Conservation (phyloP, 2,329 filamentous ascomycete species). For the Torrubiella hemipterigena region DNA sequence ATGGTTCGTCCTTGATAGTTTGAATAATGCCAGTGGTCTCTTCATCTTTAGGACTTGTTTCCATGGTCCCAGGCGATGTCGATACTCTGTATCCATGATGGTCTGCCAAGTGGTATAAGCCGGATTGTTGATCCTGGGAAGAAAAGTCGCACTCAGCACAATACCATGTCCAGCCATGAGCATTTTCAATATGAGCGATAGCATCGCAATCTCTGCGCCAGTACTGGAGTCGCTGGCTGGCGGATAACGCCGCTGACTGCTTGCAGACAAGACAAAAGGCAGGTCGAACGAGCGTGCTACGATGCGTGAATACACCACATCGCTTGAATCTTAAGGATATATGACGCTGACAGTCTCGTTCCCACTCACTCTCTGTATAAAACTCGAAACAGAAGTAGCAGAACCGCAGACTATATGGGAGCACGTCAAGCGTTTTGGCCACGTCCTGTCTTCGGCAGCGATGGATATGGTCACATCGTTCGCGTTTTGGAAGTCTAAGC, state of each 20-base stretch:
- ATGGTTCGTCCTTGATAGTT: neutral
- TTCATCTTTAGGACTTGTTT: neutral
- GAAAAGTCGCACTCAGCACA: constrained; percentile 1
- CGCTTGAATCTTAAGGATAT: neutral
- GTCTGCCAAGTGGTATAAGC: constrained; percentile 1
- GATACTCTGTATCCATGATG: constrained; percentile 3
- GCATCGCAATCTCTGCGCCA: constrained; percentile 2
- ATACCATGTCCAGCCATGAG: constrained; percentile 1
- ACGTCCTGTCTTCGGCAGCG: constrained; percentile 1
- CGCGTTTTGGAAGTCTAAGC: neutral
- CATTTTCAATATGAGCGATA: constrained; percentile 1
- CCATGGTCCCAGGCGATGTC: neutral
- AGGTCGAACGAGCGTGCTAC: constrained; percentile 3
- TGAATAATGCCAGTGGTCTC: neutral
- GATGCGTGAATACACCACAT: constrained; percentile 1
- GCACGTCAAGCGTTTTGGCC: constrained; percentile 1
- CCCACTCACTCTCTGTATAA: constrained; percentile 1
- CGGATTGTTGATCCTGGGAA: neutral
- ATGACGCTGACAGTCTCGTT: constrained; percentile 1
- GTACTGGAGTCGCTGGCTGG: constrained; percentile 1
- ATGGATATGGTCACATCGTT: constrained; percentile 3
- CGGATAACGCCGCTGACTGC: neutral
- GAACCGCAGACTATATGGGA: neutral
- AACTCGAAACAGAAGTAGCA: constrained; percentile 4
- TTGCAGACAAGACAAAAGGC: constrained; percentile 3